These are phyloP conservation scores for Teratosphaeria viscida DNA, from an alignment of 2,329 filamentous ascomycete species.

Conservation along the genomic window DNA sequence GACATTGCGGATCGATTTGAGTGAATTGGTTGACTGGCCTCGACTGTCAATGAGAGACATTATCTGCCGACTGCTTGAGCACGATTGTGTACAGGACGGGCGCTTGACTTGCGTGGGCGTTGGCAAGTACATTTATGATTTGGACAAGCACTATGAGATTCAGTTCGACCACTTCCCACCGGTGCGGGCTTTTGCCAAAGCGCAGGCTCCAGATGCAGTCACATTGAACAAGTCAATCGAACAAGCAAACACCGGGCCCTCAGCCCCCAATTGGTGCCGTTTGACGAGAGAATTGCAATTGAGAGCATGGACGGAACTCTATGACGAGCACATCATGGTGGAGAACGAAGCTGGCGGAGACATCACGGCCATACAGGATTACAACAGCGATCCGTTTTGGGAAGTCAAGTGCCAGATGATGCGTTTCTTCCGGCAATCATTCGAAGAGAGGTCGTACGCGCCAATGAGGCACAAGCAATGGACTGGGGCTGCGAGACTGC, in stretches of 20 bases:
- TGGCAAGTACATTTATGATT: neutral
- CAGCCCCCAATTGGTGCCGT: too few species aligned
- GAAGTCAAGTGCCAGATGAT: neutral
- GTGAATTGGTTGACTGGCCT: neutral
- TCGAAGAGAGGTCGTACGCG: neutral
- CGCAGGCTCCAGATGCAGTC: neutral
- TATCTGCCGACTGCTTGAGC: neutral
- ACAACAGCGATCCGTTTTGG: neutral
- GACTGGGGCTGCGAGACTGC: neutral
- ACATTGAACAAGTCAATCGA: neutral
- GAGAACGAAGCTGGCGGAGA: neutral
- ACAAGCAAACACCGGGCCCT: too few species aligned
- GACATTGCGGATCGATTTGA: neutral
- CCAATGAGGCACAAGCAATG: neutral
- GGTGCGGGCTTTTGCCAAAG: neutral
- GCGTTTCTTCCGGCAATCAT: neutral
- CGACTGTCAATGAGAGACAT: neutral
- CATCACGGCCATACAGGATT: neutral
- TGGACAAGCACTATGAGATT: neutral
- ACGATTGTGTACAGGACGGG: neutral
- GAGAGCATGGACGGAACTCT: neutral
- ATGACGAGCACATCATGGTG: neutral
- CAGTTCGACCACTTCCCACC: neutral
- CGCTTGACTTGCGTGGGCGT: neutral
- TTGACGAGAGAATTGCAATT: neutral